Evolutionary conservation across 2,329 filamentous ascomycete species (phyloP).

Genomic region (Colletotrichum gloeosporioides): DNA sequence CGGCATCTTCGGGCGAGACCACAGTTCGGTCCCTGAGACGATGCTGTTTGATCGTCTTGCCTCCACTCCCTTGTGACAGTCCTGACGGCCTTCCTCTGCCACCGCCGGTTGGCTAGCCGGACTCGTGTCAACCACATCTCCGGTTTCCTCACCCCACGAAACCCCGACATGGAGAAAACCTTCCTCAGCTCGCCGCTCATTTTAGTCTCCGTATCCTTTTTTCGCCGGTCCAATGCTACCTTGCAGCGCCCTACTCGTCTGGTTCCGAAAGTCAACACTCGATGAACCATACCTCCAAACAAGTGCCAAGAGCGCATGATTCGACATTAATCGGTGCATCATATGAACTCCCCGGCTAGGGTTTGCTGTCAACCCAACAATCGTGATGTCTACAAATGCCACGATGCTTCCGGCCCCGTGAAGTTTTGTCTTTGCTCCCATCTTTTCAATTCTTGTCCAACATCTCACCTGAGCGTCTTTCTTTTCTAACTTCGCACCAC

Average conservation of each 20-base stretch:
- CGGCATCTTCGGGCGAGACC: background rate
- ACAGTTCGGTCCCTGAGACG: conserved; percentile 8
- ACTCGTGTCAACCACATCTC: background rate
- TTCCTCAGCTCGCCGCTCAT: background rate
- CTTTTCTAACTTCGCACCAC: background rate
- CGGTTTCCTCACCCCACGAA: background rate
- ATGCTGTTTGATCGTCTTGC: conserved; percentile 8
- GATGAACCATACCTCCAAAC: conserved; percentile 1
- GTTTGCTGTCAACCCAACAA: background rate
- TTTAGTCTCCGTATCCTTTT: background rate
- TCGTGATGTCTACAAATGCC: background rate
- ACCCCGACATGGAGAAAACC: background rate
- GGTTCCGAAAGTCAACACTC: background rate
- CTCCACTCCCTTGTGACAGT: background rate
- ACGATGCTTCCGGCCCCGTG: background rate
- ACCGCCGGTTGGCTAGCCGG: background rate
- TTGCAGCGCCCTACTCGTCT: background rate
- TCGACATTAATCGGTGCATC: conserved; percentile 1
- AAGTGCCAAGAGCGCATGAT: background rate
- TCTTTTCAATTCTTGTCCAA: background rate
- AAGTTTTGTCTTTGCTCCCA: too few relatives aligned
- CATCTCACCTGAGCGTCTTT: background rate
- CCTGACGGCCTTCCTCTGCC: background rate
- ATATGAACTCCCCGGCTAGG: background rate
- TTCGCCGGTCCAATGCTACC: background rate